These are phyloP conservation scores for Alternaria consortialis DNA, from an alignment of 2,329 filamentous ascomycete genomes.

Conservation along the genomic window DNA sequence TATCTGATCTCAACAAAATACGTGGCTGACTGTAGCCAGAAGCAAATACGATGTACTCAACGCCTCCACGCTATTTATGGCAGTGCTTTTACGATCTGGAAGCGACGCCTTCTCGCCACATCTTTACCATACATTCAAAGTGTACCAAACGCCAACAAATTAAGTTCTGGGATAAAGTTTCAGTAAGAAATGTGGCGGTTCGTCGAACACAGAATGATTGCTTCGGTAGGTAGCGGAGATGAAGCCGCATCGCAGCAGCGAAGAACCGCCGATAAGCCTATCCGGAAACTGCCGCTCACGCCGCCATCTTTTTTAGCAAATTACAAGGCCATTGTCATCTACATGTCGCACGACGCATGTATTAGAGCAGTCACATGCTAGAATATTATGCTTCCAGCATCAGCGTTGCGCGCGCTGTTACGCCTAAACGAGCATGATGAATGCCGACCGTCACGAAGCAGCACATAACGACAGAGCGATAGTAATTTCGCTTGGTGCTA, in stretches of 20 bases:
- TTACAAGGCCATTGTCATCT: neutral
- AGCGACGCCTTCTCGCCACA: neutral
- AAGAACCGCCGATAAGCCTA: neutral
- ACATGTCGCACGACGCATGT: neutral
- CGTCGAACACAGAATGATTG: neutral
- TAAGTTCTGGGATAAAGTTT: neutral
- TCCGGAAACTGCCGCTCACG: neutral
- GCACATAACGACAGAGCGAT: neutral
- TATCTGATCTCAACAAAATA: neutral
- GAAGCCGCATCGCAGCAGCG: neutral
- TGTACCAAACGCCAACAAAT: neutral
- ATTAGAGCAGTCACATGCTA: neutral
- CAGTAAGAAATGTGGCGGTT: neutral
- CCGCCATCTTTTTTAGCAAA: neutral
- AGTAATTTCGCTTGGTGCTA: neutral
- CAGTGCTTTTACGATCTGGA: neutral
- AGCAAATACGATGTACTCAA: neutral
- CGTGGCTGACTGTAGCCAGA: neutral
- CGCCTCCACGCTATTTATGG: neutral
- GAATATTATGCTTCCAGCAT: neutral
- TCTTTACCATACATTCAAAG: neutral
- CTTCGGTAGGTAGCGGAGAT: neutral
- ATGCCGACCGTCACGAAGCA: neutral
- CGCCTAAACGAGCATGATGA: neutral
- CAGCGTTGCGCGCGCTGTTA: neutral